Conservation (phyloP, 352 stramenopile species). For the Aphanomyces astaci region DNA sequence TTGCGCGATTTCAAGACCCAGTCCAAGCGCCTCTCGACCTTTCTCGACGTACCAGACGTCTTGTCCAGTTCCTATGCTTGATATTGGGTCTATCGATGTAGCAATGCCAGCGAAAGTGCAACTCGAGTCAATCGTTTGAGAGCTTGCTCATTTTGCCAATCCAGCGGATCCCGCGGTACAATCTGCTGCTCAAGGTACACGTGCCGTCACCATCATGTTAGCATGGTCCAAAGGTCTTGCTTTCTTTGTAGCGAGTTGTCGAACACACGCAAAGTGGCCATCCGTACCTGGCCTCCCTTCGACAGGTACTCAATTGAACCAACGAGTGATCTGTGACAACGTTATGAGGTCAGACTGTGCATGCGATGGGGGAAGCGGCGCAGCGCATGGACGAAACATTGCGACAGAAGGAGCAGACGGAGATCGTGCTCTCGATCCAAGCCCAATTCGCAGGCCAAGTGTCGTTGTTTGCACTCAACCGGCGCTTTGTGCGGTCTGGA, state of each 20-base stretch:
- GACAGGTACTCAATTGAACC: slow-evolving; percentile 25
- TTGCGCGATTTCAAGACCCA: slow-evolving; percentile 42
- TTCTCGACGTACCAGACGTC: neutral
- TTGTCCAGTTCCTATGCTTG: slow-evolving; percentile 28
- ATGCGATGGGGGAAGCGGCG: slow-evolving; percentile 47
- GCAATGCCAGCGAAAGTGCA: slow-evolving; percentile 41
- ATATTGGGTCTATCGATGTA: slow-evolving; percentile 56
- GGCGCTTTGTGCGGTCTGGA: slow-evolving; percentile 49
- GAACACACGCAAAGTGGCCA: slow-evolving; percentile 58
- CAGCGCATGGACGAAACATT: slow-evolving; percentile 82
- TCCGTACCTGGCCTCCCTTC: slow-evolving; percentile 53
- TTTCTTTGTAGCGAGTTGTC: slow-evolving; percentile 53
- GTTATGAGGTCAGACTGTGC: slow-evolving; percentile 30
- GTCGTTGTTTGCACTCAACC: slow-evolving; percentile 56
- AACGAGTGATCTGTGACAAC: too few species aligned
- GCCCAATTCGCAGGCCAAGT: slow-evolving; percentile 66
- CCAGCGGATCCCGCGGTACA: slow-evolving; percentile 88
- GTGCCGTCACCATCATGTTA: too few species aligned
- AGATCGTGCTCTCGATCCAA: slow-evolving; percentile 68
- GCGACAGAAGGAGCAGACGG: slow-evolving; percentile 68
- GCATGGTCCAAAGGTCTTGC: too few species aligned
- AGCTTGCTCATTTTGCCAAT: slow-evolving; percentile 89
- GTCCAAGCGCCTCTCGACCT: neutral
- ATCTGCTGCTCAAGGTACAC: slow-evolving; percentile 62
- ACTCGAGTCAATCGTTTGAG: slow-evolving; percentile 61